These are phyloP conservation scores for Talaromyces albobiverticillius DNA, from an alignment of 2,329 filamentous ascomycete species.

Conservation along the genomic window DNA sequence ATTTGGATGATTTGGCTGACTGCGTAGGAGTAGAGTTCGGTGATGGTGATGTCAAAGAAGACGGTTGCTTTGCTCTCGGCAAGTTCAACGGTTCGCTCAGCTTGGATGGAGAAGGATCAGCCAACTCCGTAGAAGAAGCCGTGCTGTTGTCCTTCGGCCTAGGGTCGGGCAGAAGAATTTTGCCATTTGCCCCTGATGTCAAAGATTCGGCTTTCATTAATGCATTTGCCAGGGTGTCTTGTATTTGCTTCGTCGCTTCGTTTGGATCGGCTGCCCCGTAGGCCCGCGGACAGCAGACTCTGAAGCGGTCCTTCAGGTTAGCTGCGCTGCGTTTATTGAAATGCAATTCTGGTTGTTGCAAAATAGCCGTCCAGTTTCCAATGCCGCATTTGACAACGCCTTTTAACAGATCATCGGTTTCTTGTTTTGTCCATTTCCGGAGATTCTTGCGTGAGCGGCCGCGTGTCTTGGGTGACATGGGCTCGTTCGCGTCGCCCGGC, in stretches of 20 bases:
- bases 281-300: constrained; percentile 53
- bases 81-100: constrained; percentile 1
- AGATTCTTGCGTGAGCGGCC: constrained; percentile 49
- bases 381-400: constrained; percentile 62
- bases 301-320: constrained; percentile 62
- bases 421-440: constrained; percentile 58
- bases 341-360: constrained; percentile 54
- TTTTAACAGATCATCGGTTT: constrained; percentile 56
- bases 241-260: constrained; percentile 35
- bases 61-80: constrained; percentile 4
- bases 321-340: constrained; percentile 60
- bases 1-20: constrained; percentile 31
- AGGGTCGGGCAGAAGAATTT: constrained; percentile 26
- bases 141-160: constrained; percentile 19
- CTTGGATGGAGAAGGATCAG: constrained; percentile 11
- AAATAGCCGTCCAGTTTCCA: constrained; percentile 63
- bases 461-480: constrained; percentile 31
- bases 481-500: constrained; percentile 18
- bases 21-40: constrained; percentile 25
- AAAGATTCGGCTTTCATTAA: constrained; percentile 30
- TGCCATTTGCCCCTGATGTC: constrained; percentile 21
- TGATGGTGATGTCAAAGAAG: background rate
- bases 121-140: constrained; percentile 13
- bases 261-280: constrained; percentile 39
- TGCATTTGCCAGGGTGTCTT: constrained; percentile 32